Evolutionary conservation across 192 early-diverging fungal genomes (phyloP), one percentile per base, ranked within the genome.

Genomic region (Phlyctochytrium bullatum): DNA sequence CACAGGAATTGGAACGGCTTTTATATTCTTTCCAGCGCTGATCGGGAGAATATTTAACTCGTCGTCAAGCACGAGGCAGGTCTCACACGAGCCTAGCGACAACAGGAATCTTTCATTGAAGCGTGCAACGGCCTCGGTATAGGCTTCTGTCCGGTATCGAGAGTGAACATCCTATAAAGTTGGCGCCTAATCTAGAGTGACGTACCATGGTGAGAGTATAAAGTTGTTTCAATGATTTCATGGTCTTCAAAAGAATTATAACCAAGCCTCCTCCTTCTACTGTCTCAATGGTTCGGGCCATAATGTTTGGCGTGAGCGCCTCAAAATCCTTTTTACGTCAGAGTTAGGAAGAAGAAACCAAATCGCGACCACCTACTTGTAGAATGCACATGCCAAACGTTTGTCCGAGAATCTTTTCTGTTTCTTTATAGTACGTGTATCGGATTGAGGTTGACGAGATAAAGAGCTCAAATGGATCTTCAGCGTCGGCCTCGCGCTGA

Each of bases 351-450:
- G 40, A 47, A 14, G 40, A 14, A 47, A 47, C 40, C 6, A 47
- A 47, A 47, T 6, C 3, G 17, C 14, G 25, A 64, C 16, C 14
- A 24, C 66, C 4, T 59, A 66, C 64, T 52, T 66, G 64, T 58
- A 99, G 78, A 30, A 99, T 88, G 64, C 95, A 97, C 97, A 99
- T 99, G 3, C 97, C 97, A 67, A 89, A 99, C 27, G 97, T 99
- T 73, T 94, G 93, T 70, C 97, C 97, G 61, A 99, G 84, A 67
- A 99, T 93, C 74, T 96, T 99, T 67, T 97, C 89, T 24, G 95
- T 94, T 74, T 99, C 97, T 75, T 99, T 99, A 86, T 99, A 99
- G 88, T 97, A 99, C 29, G 94, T 92, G 81, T 99, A 99, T 64
- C 95, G 87, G 72, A 99, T 98, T 71, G 94, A 87, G 30, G 97